These are phyloP conservation scores for Neodidymelliopsis sp. DNA, from an alignment of 2,329 filamentous ascomycete species.

Conservation along the genomic window DNA sequence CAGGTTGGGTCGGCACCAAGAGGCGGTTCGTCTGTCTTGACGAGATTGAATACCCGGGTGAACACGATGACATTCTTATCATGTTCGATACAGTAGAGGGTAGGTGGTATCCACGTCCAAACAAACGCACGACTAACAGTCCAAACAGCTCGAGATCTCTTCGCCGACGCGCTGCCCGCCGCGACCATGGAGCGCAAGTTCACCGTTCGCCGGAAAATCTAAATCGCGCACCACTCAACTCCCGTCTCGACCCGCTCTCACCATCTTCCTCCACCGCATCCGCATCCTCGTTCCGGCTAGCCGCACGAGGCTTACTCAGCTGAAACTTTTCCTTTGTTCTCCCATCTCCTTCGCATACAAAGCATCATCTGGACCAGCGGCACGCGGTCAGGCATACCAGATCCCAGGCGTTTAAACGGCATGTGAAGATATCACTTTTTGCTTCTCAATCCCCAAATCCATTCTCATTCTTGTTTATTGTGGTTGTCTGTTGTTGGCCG, in stretches of 20 bases:
- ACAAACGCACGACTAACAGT: constrained; percentile 32
- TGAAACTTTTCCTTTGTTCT: no score
- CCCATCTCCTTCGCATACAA: neutral
- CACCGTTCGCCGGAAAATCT: constrained; percentile 54
- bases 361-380: neutral
- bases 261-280: neutral
- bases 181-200: constrained; percentile 51
- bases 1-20: constrained; percentile 62
- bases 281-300: no score
- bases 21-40: constrained; percentile 84
- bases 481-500: no score
- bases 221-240: neutral
- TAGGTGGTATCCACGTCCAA: constrained; percentile 55
- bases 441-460: no score
- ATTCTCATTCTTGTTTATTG: no score
- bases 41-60: constrained; percentile 85
- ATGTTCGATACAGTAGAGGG: constrained; percentile 81
- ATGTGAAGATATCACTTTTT: neutral
- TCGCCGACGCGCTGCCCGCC: constrained; percentile 56
- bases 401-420: neutral
- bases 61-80: constrained; percentile 91
- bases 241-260: neutral
- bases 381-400: neutral
- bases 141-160: constrained; percentile 55
- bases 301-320: no score